These are phyloP conservation scores for Globisporangium spiculum DNA, from an alignment of 352 stramenopile species.

Conservation along the genomic window DNA sequence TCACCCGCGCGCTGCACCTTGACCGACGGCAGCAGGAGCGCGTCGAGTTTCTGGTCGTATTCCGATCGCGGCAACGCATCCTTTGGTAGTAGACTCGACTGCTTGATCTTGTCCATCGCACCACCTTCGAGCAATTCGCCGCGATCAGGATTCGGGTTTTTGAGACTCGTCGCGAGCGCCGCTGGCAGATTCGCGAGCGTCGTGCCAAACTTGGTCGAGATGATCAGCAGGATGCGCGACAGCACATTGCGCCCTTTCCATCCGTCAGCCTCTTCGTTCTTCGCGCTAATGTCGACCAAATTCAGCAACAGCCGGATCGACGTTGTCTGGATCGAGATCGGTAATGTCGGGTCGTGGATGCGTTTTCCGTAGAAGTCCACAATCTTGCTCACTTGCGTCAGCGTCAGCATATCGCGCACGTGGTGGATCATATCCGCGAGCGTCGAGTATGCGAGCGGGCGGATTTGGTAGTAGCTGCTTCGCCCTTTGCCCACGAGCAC, in stretches of 20 bases:
- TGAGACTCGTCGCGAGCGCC: slow-evolving; percentile 57
- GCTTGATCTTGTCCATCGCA: slow-evolving; percentile 87
- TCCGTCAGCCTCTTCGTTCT: slow-evolving; percentile 90
- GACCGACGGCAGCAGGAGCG: slow-evolving; percentile 52
- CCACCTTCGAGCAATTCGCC: slow-evolving; percentile 77
- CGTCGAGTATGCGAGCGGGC: slow-evolving; percentile 95
- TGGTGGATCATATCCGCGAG: slow-evolving; percentile 98
- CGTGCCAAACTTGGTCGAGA: slow-evolving; percentile 94
- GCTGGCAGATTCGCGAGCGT: slow-evolving; percentile 75
- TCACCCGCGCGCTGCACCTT: slow-evolving; percentile 47
- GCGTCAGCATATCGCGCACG: slow-evolving; percentile 92
- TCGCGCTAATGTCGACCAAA: slow-evolving; percentile 96
- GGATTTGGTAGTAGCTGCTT: slow-evolving; percentile 87
- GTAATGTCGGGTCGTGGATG: slow-evolving; percentile 92
- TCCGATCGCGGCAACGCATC: slow-evolving; percentile 41
- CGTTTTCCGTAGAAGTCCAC: slow-evolving; percentile 93
- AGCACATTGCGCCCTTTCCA: slow-evolving; percentile 90
- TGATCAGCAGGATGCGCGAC: slow-evolving; percentile 89
- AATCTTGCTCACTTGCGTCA: slow-evolving; percentile 94
- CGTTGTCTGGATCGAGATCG: slow-evolving; percentile 95
- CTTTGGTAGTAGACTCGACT: slow-evolving; percentile 74
- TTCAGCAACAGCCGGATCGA: slow-evolving; percentile 95
- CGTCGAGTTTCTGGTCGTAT: slow-evolving; percentile 78
- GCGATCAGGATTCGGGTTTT: slow-evolving; percentile 37
- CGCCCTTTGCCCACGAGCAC: slow-evolving; percentile 89